Conservation (phyloP, 148 eudicot genomes). For the Rhododendron ferrugineum region DNA sequence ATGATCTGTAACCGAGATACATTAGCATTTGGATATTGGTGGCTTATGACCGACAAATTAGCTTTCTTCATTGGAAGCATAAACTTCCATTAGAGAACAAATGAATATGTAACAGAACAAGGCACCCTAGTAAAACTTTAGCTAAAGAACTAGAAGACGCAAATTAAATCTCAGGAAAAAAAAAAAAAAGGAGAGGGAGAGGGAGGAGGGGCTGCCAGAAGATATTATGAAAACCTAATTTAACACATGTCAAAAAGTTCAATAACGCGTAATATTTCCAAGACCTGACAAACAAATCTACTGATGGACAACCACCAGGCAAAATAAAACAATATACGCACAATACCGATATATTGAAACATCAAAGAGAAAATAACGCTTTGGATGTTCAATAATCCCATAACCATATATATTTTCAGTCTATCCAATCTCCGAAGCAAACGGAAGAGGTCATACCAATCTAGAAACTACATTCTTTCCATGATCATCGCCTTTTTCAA, state of each 20-base stretch:
- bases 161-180: not conserved
- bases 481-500: constrained; percentile 59
- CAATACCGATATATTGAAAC: not conserved
- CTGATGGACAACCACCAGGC: not conserved
- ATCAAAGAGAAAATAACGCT: not conserved
- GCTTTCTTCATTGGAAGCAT: not conserved
- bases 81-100: not conserved
- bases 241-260: not conserved
- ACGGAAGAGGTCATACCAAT: constrained; percentile 53
- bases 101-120: not conserved
- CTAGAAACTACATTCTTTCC: constrained; percentile 71
- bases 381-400: not conserved
- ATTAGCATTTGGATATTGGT: not conserved
- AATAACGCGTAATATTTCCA: not conserved
- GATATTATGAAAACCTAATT: not conserved
- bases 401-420: not conserved
- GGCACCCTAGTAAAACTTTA: not conserved
- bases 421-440: not conserved
- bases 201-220: not conserved
- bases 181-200: not conserved
- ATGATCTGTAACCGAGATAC: not conserved
- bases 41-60: not conserved
- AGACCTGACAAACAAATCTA: not conserved
- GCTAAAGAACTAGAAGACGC: not conserved
- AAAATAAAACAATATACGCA: not conserved